Evolutionary conservation across 2,329 filamentous ascomycete species (phyloP), one percentile per base, ranked within the genome.

Genomic region (Ophiostoma perfectum): DNA sequence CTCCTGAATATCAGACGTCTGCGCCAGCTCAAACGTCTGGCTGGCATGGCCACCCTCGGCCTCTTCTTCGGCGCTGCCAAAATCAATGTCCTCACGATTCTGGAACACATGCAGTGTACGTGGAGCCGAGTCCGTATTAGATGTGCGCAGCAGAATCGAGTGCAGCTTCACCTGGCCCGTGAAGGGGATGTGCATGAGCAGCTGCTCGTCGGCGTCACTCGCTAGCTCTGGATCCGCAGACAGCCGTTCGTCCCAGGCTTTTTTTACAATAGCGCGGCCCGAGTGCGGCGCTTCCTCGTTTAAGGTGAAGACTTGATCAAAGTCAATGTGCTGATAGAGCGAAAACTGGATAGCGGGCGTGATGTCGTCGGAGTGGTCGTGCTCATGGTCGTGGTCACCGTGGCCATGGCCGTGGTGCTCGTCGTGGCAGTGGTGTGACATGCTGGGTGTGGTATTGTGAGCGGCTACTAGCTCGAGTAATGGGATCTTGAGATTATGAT

Each of bases 141-240:
- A 92, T 2, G 92, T 91, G 76, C 94, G 92, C 70, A 99, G 80
- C 38, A 97, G 84, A 75, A 99, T 88, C 39, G 91, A 89, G 80
- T 98, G 93, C 0, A 99, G 88, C 75, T 96, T 96, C 70, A 97
- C 88, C 78, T 97, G 93, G 64, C 91, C 93, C 1, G 93, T 93
- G 80, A 99, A 99, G 90, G 95, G 95, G 49, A 98, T 85, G 71
- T 90, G 89, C 84, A 99, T 92, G 68, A 99, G 81, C n/a, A 99
- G 79, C 81, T 99, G 93, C 81, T 97, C 93, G 77, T 98, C 95
- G 0, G 89, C 88, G 76, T 96, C 91, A 75, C 92, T 97, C 74
- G 85, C 86, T 42, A 99, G 83, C 79, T 96, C 90, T 0, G 93
- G 92, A 73, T 87, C 80, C 3, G 84, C 78, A 16, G 86, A 78